Base-by-base conservation (phyloP, 306 rosid genomes). In the Glycine soja region DNA sequence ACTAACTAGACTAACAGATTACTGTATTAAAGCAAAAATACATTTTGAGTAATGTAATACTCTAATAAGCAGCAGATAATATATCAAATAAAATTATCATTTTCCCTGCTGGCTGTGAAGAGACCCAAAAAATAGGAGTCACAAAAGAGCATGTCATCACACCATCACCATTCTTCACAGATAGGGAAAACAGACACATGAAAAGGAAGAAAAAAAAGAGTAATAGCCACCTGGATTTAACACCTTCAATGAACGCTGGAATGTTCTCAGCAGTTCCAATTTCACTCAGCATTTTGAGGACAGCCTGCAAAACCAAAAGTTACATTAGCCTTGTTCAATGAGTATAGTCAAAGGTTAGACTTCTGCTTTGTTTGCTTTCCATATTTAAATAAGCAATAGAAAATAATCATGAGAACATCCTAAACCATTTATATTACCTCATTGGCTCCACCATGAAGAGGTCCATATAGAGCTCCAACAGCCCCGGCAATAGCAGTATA, bases 401-500 rank as follows among this genome's bases (percentile, higher is more conserved):
- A 30, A 30, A 61, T 9, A 64, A 53, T 72, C 47, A 53, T 2
- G 48, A 62, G 8, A 74, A 72, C 53, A n/a, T 59, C 46, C 30
- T 48, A 47, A 70, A 43, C 48, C 45, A 57, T 72, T 58, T 70
- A 12, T 24, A 38, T 61, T 82, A 93, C 98, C 97, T 90, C 98
- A 88, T 94, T 94, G 50, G 97, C 98, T 76, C 95, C 97, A 48
- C 97, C 98, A 72, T 92, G 97, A 80, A 94, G 97, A 50, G 98
- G 97, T 72, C 97, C 98, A 88, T 94, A 92, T 38, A 94, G 82
- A 69, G 97, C 98, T 78, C 98, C 98, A 30, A 92, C 93, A 69
- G 86, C 98, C 50, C 98, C 97, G 78, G 94, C 82, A 86, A 94
- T 87, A 80, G 98, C 97, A 84, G 98, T 91, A 78, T 85, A 94